Evolutionary conservation across 164 flowering plant genomes (phyloP).

Genomic region (Vitis rupestris): DNA sequence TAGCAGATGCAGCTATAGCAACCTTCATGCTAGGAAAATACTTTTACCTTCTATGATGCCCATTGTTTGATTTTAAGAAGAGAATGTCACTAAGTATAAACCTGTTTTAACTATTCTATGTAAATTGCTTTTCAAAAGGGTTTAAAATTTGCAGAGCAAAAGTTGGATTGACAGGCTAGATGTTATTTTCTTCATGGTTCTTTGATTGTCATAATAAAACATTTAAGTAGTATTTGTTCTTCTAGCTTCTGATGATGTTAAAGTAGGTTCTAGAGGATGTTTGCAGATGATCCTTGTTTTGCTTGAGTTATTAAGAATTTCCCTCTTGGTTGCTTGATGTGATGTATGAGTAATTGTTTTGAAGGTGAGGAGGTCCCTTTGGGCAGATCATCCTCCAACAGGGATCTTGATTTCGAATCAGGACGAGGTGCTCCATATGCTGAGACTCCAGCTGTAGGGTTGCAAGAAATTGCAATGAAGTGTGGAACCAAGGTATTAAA

Average conservation of each 20-base stretch:
- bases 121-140: not conserved
- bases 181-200: not conserved
- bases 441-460: slow-evolving; percentile 55
- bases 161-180: not conserved
- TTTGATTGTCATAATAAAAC: not conserved
- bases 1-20: too few relatives aligned
- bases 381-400: slow-evolving; percentile 50
- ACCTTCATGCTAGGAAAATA: too few relatives aligned
- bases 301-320: too few relatives aligned
- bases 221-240: too few relatives aligned
- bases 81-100: too few relatives aligned
- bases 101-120: too few relatives aligned
- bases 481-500: slow-evolving; percentile 80
- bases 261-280: too few relatives aligned
- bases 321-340: not conserved
- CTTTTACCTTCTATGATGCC: too few relatives aligned
- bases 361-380: slow-evolving; percentile 60
- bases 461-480: slow-evolving; percentile 82
- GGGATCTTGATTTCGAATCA: slow-evolving; percentile 53
- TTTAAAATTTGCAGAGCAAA: not conserved
- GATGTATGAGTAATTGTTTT: slow-evolving; percentile 3
- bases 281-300: too few relatives aligned
- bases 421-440: slow-evolving; percentile 41
- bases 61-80: too few relatives aligned
- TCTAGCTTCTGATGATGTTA: too few relatives aligned